Percentiles rank a stretch among this genome's conserved stretches.
phyloP scores from a whole-genome alignment of 2,329 filamentous ascomycete genomes.

The Pestalotiopsis sp. region DNA sequence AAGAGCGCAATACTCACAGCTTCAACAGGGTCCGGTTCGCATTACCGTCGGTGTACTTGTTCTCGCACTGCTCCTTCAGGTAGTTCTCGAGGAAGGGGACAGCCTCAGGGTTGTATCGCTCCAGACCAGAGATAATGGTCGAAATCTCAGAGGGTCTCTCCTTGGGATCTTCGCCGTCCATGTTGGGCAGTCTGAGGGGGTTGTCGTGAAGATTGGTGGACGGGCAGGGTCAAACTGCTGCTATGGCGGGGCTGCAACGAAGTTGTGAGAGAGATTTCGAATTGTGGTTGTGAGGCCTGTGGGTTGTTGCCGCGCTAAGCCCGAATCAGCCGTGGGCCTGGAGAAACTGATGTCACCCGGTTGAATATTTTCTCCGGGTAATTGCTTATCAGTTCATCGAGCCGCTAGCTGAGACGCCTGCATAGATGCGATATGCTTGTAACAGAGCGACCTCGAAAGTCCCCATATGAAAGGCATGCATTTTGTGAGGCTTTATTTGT shows the following conservation, averaged over 20 bases:
- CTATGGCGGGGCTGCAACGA: conserved; percentile 30
- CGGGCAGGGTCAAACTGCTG: conserved; percentile 7
- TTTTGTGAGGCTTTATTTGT: neutral
- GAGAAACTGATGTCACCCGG: conserved; percentile 4
- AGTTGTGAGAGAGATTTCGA: conserved; percentile 27
- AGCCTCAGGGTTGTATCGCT: conserved; percentile 98
- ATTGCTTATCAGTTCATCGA: neutral
- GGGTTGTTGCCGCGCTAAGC: conserved; percentile 19
- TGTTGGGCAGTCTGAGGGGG: conserved; percentile 40
- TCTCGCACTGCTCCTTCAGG: conserved; percentile 91
- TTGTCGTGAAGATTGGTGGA: neutral
- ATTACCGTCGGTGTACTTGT: conserved; percentile 92
- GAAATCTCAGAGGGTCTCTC: conserved; percentile 92
- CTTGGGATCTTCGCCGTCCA: conserved; percentile 82
- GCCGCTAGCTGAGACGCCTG: neutral
- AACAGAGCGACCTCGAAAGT: neutral
- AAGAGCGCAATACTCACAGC: conserved; percentile 70
- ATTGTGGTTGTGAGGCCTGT: conserved; percentile 26
- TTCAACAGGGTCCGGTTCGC: conserved; percentile 95
- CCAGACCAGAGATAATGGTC: conserved; percentile 92
- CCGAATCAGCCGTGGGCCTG: conserved; percentile 3
- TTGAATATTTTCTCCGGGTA: conserved; percentile 5
- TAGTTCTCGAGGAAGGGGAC: conserved; percentile 93
- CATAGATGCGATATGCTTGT: neutral
- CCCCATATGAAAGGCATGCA: neutral